phyloP scores from a whole-genome alignment of 441 rosid species.

The Pelargonium citronellum region DNA sequence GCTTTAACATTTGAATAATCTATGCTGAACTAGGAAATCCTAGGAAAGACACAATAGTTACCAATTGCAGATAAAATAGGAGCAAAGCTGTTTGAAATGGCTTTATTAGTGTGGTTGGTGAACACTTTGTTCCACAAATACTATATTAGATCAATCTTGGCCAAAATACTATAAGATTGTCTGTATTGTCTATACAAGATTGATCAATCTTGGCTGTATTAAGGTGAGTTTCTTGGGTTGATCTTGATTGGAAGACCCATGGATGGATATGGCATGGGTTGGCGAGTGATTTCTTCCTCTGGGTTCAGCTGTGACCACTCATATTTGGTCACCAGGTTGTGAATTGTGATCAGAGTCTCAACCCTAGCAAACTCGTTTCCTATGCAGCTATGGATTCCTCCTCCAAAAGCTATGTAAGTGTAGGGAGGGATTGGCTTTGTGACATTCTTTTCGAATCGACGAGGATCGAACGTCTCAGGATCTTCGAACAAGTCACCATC shows the following conservation, averaged over 20 bases:
- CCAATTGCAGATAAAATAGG: too few species aligned
- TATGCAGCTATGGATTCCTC: constrained; percentile 1
- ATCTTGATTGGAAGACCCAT: constrained; percentile 10
- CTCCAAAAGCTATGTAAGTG: constrained; percentile 16
- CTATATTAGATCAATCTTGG: too few species aligned
- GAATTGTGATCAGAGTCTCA: constrained; percentile 1
- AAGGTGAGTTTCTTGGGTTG: background rate
- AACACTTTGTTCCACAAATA: too few species aligned
- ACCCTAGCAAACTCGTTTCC: constrained; percentile 15
- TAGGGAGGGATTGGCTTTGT: constrained; percentile 5
- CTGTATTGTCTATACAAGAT: too few species aligned
- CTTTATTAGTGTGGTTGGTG: too few species aligned
- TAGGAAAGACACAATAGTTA: too few species aligned
- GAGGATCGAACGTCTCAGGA: constrained; percentile 9
- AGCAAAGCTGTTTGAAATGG: too few species aligned
- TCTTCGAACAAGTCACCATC: background rate
- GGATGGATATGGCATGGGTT: constrained; percentile 8
- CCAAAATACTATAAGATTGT: too few species aligned
- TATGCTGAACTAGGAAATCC: too few species aligned
- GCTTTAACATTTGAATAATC: too few species aligned
- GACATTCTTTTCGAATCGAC: constrained; percentile 5
- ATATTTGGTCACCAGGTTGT: background rate
- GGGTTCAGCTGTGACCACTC: background rate
- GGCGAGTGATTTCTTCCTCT: background rate
- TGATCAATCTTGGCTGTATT: too few species aligned